Percentiles rank a stretch among this genome's conserved stretches.
Evolutionary conservation across 441 rosid species (phyloP).

Genomic region (Arabidopsis hybrid): DNA sequence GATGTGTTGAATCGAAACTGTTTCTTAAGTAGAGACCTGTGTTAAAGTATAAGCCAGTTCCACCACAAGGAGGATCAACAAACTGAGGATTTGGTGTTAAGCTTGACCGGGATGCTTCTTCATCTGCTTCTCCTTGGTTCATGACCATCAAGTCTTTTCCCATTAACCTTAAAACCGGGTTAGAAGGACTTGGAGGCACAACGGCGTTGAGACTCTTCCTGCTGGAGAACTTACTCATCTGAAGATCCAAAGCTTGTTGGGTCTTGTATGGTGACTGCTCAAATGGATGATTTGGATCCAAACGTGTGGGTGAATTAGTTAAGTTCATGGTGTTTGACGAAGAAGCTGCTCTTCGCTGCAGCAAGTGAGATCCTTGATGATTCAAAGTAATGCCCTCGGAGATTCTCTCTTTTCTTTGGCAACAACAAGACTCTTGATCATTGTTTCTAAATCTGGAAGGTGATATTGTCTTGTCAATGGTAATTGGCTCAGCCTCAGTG

Average conservation of each 20-base stretch:
- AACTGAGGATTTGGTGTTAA: too few relatives aligned
- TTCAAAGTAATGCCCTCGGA: conserved; percentile 53
- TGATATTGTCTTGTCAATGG: conserved; percentile 63
- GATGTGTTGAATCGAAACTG: conserved; percentile 33
- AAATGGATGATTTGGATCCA: conserved; percentile 41
- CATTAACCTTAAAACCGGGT: conserved; percentile 91
- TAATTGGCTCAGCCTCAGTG: conserved; percentile 44
- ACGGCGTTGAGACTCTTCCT: conserved; percentile 44
- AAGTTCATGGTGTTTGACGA: conserved; percentile 50
- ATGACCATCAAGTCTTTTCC: conserved; percentile 94
- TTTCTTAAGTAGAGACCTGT: conserved; percentile 34
- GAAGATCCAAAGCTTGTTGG: conserved; percentile 23
- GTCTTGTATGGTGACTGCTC: conserved; percentile 46
- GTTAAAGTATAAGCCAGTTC: not conserved
- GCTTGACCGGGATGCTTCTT: conserved; percentile 13
- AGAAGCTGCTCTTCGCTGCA: conserved; percentile 62
- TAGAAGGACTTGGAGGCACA: conserved; percentile 67
- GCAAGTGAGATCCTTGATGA: conserved; percentile 63
- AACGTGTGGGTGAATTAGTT: conserved; percentile 46
- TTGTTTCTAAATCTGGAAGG: conserved; percentile 52
- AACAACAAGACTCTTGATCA: conserved; percentile 76
- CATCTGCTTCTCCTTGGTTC: conserved; percentile 61
- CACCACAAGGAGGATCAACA: too few relatives aligned
- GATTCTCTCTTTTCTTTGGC: conserved; percentile 78
- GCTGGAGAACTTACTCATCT: conserved; percentile 49